These are phyloP conservation scores for Thraustochytrium striatum DNA, from an alignment of 352 stramenopile genomes.

Conservation along the genomic window DNA sequence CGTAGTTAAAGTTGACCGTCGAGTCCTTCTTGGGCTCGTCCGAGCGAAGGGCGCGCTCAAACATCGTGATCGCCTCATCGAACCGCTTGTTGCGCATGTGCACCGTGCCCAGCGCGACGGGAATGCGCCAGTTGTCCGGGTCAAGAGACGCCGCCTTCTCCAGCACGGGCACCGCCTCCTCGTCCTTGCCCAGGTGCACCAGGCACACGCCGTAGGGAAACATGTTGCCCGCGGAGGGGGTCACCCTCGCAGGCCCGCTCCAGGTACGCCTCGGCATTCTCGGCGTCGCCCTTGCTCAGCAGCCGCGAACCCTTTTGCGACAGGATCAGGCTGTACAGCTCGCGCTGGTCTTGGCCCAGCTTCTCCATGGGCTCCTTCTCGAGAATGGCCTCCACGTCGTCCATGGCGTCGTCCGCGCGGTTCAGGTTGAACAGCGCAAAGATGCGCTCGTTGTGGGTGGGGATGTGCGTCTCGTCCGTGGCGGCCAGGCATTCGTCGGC, in stretches of 20 bases:
- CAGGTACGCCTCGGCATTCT: slow-evolving; percentile 29
- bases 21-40: background rate
- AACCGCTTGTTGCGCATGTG: slow-evolving; percentile 9
- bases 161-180: slow-evolving; percentile 2
- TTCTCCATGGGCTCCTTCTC: slow-evolving; percentile 11
- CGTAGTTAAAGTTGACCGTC: slow-evolving; percentile 43
- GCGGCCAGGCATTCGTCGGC: background rate
- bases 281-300: background rate
- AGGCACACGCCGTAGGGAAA: slow-evolving; percentile 43
- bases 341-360: slow-evolving; percentile 12
- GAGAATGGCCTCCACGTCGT: slow-evolving; percentile 47
- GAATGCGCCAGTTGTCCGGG: slow-evolving; percentile 25
- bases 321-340: slow-evolving; percentile 37
- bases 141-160: background rate
- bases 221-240: background rate
- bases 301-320: slow-evolving; percentile 9
- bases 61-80: background rate
- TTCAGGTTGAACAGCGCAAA: slow-evolving; percentile 43
- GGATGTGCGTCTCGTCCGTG: background rate
- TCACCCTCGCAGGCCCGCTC: slow-evolving; percentile 36
- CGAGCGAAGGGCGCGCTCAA: background rate
- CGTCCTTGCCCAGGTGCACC: slow-evolving; percentile 20
- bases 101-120: slow-evolving; percentile 31
- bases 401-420: background rate
- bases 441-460: slow-evolving; percentile 49